Base-by-base conservation (phyloP, 192 early-diverging fungal species). In the Coemansia sp. region DNA sequence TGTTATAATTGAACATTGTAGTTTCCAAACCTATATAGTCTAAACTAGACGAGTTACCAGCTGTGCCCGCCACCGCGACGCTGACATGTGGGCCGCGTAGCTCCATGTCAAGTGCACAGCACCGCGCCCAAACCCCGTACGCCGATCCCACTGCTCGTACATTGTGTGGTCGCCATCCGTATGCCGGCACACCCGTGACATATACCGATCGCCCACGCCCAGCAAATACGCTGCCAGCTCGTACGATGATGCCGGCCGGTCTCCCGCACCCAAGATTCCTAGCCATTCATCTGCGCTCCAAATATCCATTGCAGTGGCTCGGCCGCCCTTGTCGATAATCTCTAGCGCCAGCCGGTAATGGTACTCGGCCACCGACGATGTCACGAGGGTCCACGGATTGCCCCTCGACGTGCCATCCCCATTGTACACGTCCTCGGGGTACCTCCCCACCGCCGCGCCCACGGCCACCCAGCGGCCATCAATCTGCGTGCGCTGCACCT, bases 371-470 rank as follows among this genome's bases (percentile, higher is more conserved):
- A 80, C 23, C 0, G 80, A 82, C 11, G 71, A 61, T 0, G 87
- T 91, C 8, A 76, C 49, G 4, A 94, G 80, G 21, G 86, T 79
- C 92, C 92, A 94, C 2, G 92, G 89, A 58, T 93, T 93, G 19
- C 87, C 91, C 5, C 52, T 16, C 7, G 64, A 71, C 3, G 62
- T 62, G 10, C 77, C 84, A 29, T 80, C 68, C 25, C 90, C 90
- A 52, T 92, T 68, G 46, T 94, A 94, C 16, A 73, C 71, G 71
- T 94, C 92, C 64, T 88, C 92, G 1, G 82, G 73, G 55, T 94
- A 94, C 28, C 92, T 59, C 11, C 90, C 92, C 23, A 88, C 77
- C 0, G 85, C 89, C 12, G 75, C 78, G 14, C 78, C 88, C 2
- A 73, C 35, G 4, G 62, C 66, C 18, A 73, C 58, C 1, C 14